phyloP scores from a whole-genome alignment of 1,284 basidiomycete species.

The Pseudozyma pruni region DNA sequence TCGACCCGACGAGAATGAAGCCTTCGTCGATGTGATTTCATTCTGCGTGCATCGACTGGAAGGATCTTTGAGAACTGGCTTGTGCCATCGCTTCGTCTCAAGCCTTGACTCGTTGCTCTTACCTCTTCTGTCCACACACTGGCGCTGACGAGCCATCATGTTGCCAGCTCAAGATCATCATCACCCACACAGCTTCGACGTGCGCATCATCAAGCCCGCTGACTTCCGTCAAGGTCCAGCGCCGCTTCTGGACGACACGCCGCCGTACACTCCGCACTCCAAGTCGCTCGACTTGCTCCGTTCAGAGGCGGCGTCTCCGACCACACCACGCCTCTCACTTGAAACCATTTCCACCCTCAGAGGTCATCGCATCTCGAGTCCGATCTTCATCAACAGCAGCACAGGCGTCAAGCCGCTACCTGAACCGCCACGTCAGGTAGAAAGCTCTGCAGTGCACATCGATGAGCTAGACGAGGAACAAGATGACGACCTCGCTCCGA shows the following conservation, averaged over 20 bases:
- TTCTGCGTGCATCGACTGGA: too few species aligned
- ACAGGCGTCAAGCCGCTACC: constrained; percentile 21
- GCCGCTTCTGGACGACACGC: constrained; percentile 6
- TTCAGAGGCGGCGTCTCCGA: constrained; percentile 3
- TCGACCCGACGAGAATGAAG: too few species aligned
- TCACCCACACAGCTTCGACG: constrained; percentile 12
- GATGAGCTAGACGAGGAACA: not conserved
- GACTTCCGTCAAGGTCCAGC: not conserved
- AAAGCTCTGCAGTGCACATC: not conserved
- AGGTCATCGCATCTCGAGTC: constrained; percentile 29
- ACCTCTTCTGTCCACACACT: not conserved
- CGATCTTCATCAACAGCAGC: constrained; percentile 37
- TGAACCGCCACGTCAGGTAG: not conserved
- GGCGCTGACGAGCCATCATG: not conserved
- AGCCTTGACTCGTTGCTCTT: not conserved
- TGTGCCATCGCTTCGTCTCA: too few species aligned
- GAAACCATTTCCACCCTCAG: constrained; percentile 20
- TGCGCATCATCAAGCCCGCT: constrained; percentile 6
- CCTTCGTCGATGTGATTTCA: too few species aligned
- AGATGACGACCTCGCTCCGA: not conserved
- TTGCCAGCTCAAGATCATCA: constrained; percentile 3
- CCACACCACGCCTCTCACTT: constrained; percentile 16
- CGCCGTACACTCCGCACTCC: constrained; percentile 22
- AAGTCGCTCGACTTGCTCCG: constrained; percentile 37
- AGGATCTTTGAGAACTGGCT: too few species aligned